Conservation (phyloP, 2,329 filamentous ascomycete species). For the Penicillium palitans region DNA sequence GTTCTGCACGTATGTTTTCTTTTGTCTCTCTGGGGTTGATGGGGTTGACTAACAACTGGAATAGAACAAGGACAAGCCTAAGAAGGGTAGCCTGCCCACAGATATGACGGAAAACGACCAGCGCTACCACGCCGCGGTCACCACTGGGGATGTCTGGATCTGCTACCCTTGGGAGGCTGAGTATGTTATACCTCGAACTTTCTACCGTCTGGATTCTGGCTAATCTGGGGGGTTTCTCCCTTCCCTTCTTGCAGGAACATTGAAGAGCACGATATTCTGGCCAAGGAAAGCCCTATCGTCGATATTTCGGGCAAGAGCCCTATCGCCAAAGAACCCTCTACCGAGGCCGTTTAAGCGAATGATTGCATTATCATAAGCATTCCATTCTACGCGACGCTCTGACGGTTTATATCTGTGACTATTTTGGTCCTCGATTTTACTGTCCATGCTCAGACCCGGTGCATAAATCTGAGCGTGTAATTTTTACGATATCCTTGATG, state of each 20-base stretch:
- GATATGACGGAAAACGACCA: slow-evolving; percentile 69
- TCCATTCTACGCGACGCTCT: slow-evolving; percentile 22
- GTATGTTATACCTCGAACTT: slow-evolving; percentile 43
- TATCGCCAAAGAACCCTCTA: background rate
- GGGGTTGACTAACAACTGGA: slow-evolving; percentile 8
- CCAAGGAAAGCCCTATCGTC: slow-evolving; percentile 47
- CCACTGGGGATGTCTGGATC: slow-evolving; percentile 94
- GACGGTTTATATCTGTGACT: slow-evolving; percentile 11
- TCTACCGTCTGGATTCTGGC: background rate
- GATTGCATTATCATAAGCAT: slow-evolving; percentile 20
- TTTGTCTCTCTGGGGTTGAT: background rate
- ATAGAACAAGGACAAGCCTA: slow-evolving; percentile 94
- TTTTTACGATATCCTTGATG: slow-evolving; percentile 29
- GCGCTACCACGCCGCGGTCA: slow-evolving; percentile 80
- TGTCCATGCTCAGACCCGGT: slow-evolving; percentile 11
- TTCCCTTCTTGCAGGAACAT: slow-evolving; percentile 62
- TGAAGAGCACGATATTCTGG: slow-evolving; percentile 80
- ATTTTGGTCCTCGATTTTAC: slow-evolving; percentile 9
- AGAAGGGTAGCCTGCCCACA: slow-evolving; percentile 82
- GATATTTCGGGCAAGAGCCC: background rate
- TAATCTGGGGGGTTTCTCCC: slow-evolving; percentile 23
- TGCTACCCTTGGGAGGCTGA: slow-evolving; percentile 98
- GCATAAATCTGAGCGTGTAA: slow-evolving; percentile 17
- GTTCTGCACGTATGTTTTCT: slow-evolving; percentile 75
- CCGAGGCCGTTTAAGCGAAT: slow-evolving; percentile 24